phyloP scores from a whole-genome alignment of 495 filamentous ascomycete species.

The Cenococcum geophilum region DNA sequence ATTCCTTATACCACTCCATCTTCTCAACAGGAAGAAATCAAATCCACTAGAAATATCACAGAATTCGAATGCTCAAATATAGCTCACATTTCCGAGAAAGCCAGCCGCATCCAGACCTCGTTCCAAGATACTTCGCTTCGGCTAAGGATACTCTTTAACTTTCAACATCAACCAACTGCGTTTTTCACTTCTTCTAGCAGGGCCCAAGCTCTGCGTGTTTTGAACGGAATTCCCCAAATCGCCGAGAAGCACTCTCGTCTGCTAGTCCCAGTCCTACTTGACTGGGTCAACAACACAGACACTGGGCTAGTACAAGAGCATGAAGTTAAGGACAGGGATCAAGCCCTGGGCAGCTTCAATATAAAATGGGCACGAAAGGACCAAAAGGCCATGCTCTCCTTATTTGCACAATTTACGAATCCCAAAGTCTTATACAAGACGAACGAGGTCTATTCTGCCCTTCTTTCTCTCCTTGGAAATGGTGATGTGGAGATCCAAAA shows the following conservation, averaged over 20 bases:
- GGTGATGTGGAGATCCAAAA: conserved; percentile 88
- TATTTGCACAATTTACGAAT: conserved; percentile 83
- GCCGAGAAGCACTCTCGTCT: conserved; percentile 81
- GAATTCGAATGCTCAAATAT: conserved; percentile 82
- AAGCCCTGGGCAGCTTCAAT: background rate
- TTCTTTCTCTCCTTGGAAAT: conserved; percentile 69
- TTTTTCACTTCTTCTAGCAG: conserved; percentile 37
- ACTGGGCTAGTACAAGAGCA: conserved; percentile 33
- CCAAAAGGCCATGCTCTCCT: conserved; percentile 67
- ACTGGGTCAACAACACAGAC: conserved; percentile 50
- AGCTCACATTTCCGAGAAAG: conserved; percentile 45
- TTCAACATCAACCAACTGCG: conserved; percentile 39
- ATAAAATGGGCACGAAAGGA: conserved; percentile 57
- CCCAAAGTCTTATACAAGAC: conserved; percentile 75
- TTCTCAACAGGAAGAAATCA: background rate
- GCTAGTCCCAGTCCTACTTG: conserved; percentile 78
- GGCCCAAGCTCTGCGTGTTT: conserved; percentile 70
- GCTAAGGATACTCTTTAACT: conserved; percentile 48
- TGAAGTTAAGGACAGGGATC: background rate
- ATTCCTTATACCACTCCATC: conserved; percentile 5
- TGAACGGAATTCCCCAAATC: conserved; percentile 62
- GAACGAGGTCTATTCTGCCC: conserved; percentile 63
- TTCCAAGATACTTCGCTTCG: conserved; percentile 39
- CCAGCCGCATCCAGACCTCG: conserved; percentile 40
- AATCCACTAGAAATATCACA: conserved; percentile 36